phyloP scores from a whole-genome alignment of 2,329 filamentous ascomycete genomes.

The Botryotinia calthae region DNA sequence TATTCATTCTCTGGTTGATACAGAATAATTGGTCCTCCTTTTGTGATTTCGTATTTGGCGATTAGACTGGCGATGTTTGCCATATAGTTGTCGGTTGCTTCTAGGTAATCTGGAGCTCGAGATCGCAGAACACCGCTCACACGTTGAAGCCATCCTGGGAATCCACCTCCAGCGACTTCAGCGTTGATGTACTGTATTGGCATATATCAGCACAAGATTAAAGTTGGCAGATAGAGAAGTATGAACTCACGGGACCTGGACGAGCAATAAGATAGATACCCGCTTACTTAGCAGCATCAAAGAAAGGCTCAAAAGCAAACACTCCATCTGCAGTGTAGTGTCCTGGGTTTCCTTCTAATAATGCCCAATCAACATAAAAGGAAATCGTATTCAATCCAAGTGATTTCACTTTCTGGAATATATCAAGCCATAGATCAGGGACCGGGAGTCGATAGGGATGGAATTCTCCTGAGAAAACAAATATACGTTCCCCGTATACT shows the following conservation, averaged over 20 bases:
- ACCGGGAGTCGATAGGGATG: constrained; percentile 62
- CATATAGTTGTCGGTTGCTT: constrained; percentile 62
- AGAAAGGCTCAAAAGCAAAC: constrained; percentile 71
- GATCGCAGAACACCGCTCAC: constrained; percentile 65
- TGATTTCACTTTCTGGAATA: constrained; percentile 81
- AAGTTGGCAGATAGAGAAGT: not conserved
- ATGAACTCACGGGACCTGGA: constrained; percentile 34
- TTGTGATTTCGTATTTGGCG: constrained; percentile 75
- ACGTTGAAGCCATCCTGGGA: constrained; percentile 75
- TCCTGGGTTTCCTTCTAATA: constrained; percentile 71
- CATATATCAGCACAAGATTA: not conserved
- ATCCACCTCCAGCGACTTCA: constrained; percentile 72
- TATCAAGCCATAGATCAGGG: constrained; percentile 62
- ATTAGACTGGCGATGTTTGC: constrained; percentile 61
- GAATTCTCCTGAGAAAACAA: constrained; percentile 62
- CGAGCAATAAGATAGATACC: constrained; percentile 73
- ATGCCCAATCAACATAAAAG: constrained; percentile 77
- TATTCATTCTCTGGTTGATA: constrained; percentile 85
- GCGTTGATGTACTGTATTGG: constrained; percentile 68
- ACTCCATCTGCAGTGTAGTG: constrained; percentile 68
- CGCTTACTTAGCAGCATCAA: constrained; percentile 68
- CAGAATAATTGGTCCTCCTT: constrained; percentile 76
- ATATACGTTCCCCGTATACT: constrained; percentile 59
- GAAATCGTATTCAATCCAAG: constrained; percentile 77
- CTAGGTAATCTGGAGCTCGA: constrained; percentile 57